phyloP scores from a whole-genome alignment of 176 grass and related monocot genomes.

The Cymbopogon citratus region DNA sequence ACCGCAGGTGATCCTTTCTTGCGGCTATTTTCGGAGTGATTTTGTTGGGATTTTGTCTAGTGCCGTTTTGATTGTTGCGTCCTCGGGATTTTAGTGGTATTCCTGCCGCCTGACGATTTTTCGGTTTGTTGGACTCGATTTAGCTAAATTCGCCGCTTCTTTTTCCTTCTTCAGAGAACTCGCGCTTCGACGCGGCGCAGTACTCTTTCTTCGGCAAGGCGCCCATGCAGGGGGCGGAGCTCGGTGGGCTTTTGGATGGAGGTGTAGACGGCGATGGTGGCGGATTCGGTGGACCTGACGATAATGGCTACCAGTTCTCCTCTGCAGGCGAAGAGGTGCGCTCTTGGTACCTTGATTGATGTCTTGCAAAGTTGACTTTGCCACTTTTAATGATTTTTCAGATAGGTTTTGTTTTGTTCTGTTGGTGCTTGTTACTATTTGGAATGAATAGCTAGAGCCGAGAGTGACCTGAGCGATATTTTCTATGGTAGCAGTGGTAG shows the following conservation, averaged over 20 bases:
- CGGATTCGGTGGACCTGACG: conserved; percentile 44
- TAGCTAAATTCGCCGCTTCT: conserved; percentile 10
- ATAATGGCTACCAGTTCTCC: conserved; percentile 48
- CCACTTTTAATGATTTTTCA: neutral
- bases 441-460: neutral
- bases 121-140: neutral
- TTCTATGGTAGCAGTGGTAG: neutral
- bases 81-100: neutral
- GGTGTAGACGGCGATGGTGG: conserved; percentile 20
- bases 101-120: neutral
- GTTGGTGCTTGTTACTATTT: conserved; percentile 12
- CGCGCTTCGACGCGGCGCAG: conserved; percentile 60
- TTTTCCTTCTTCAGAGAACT: conserved; percentile 38
- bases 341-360: neutral
- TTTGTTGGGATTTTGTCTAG: neutral
- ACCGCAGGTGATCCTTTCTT: conserved; percentile 29
- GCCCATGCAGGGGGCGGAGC: conserved; percentile 51
- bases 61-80: neutral
- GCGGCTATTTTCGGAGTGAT: conserved; percentile 1
- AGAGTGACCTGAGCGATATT: neutral
- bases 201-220: conserved; percentile 79
- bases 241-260: conserved; percentile 66
- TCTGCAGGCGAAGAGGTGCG: conserved; percentile 63
- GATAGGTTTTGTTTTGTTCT: neutral
- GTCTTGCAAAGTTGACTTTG: neutral